Percentiles rank a stretch among this genome's conserved stretches.
Conservation (phyloP, 2,329 filamentous ascomycete species). For the Pestalotiopsis sp. region DNA sequence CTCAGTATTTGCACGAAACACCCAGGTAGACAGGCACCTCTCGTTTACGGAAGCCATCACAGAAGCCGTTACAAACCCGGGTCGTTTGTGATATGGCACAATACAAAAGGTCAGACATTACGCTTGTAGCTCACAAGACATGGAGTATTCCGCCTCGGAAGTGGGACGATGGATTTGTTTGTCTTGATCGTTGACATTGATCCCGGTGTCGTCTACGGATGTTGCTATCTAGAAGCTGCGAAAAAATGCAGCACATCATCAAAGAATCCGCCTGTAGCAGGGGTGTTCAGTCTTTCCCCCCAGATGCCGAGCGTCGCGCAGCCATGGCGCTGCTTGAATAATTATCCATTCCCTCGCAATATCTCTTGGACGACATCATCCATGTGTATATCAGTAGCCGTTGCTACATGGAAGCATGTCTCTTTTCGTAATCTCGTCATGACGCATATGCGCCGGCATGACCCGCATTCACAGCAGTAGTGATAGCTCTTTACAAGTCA, state of each 20-base stretch:
- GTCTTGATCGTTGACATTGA: conserved; percentile 8
- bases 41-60: no score
- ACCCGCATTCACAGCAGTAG: conserved; percentile 17
- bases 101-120: background rate
- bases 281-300: conserved; percentile 18
- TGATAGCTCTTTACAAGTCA: conserved; percentile 51
- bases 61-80: no score
- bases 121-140: background rate
- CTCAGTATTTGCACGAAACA: no score
- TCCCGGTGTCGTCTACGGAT: conserved; percentile 34
- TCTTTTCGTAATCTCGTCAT: conserved; percentile 10
- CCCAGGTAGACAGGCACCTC: no score
- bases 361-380: conserved; percentile 26
- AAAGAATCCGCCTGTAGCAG: conserved; percentile 26
- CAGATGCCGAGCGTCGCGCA: conserved; percentile 25
- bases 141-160: background rate
- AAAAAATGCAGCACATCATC: conserved; percentile 30
- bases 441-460: conserved; percentile 14
- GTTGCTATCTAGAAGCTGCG: conserved; percentile 37
- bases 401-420: conserved; percentile 13
- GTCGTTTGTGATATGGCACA: no score
- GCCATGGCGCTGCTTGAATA: conserved; percentile 23
- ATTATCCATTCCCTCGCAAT: conserved; percentile 28
- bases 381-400: conserved; percentile 20
- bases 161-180: conserved; percentile 2